phyloP scores from a whole-genome alignment of 331 rosid genomes.

The Rosa hybrid region DNA sequence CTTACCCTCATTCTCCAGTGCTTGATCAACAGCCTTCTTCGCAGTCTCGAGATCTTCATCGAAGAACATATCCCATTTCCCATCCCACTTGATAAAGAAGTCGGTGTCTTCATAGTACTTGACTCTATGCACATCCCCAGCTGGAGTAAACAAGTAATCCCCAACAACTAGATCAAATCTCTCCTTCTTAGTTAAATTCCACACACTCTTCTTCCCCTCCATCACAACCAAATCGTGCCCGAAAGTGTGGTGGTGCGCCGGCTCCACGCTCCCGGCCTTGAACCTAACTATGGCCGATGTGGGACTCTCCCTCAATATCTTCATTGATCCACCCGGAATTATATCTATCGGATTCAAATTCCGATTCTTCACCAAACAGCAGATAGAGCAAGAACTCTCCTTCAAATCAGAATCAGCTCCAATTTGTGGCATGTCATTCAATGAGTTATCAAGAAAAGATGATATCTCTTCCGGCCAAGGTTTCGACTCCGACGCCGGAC shows the following conservation, averaged over 20 bases:
- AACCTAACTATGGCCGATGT: constrained; percentile 82
- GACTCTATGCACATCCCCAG: constrained; percentile 79
- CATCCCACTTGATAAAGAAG: constrained; percentile 94
- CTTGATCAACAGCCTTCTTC: constrained; percentile 47
- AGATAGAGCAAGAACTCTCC: constrained; percentile 50
- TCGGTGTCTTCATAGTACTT: constrained; percentile 72
- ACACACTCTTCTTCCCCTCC: constrained; percentile 77
- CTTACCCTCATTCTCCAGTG: not conserved
- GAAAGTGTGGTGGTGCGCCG: constrained; percentile 87
- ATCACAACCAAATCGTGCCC: constrained; percentile 88
- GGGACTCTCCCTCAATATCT: constrained; percentile 73
- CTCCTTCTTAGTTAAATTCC: constrained; percentile 75
- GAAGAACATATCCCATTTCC: constrained; percentile 87
- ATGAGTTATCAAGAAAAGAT: constrained; percentile 55
- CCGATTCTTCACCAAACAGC: constrained; percentile 64
- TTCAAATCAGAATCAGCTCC: constrained; percentile 15
- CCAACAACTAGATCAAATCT: constrained; percentile 66
- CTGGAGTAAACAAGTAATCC: constrained; percentile 76
- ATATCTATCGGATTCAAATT: constrained; percentile 63
- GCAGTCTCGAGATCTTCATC: constrained; percentile 76
- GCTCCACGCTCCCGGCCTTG: constrained; percentile 85
- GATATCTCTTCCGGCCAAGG: constrained; percentile 73
- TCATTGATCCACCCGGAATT: constrained; percentile 89
- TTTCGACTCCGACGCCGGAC: constrained; percentile 61
- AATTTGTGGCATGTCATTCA: constrained; percentile 64